These are phyloP conservation scores for Colletotrichum graminicola DNA, from an alignment of 2,329 filamentous ascomycete species.

Conservation along the genomic window DNA sequence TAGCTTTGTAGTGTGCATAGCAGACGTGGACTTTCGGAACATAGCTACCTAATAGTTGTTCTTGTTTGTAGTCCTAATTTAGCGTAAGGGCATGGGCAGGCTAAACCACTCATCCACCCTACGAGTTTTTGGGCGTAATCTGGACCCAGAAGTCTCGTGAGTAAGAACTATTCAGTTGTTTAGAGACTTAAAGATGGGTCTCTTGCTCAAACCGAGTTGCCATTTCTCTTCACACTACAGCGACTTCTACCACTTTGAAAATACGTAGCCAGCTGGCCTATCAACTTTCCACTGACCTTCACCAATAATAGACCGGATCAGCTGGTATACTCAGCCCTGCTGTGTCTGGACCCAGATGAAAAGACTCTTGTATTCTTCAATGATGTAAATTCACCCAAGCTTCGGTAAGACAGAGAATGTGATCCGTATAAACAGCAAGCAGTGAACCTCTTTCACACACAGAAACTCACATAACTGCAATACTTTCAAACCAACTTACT, in stretches of 20 bases:
- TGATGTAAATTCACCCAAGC: too few relatives aligned
- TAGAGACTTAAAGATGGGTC: neutral
- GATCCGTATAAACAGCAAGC: rapidly evolving
- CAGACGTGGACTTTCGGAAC: too few relatives aligned
- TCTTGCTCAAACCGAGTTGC: neutral
- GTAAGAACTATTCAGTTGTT: neutral
- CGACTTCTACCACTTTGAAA: neutral
- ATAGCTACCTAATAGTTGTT: neutral
- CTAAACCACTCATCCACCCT: neutral
- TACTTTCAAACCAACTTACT: neutral
- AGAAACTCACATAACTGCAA: neutral
- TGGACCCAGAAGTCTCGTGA: neutral
- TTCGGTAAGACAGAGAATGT: neutral
- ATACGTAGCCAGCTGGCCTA: neutral
- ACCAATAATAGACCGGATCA: neutral
- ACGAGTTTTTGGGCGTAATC: neutral
- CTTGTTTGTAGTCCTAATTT: neutral
- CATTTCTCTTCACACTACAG: neutral
- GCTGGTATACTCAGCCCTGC: too few relatives aligned
- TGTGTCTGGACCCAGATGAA: neutral
- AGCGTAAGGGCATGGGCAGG: neutral
- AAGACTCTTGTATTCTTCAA: too few relatives aligned
- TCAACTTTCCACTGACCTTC: neutral
- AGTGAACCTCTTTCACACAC: too few relatives aligned
- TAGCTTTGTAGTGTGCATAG: neutral